Base-by-base conservation (phyloP, 1,284 basidiomycete species). In the Ustanciosporium gigantosporum region DNA sequence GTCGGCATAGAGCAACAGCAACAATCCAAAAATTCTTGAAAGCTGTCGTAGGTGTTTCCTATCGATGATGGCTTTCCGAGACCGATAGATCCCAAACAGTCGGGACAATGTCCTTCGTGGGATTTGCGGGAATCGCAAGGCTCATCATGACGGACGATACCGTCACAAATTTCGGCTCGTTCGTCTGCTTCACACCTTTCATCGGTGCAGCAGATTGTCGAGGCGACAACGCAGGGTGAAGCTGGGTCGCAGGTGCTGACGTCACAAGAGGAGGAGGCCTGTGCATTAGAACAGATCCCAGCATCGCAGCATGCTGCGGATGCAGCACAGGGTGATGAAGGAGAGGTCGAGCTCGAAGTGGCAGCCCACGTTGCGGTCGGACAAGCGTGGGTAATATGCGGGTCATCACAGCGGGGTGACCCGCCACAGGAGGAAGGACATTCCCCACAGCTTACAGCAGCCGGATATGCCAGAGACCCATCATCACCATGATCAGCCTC, bases 1-100 rank as follows among this genome's bases (percentile, higher is more conserved):
- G 61, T 46, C n/a, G 55, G 46, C 38, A 59, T 55, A 3, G 55
- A 53, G 31, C 61, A 65, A 39, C 61, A 65, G 29, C 61, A 65
- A 32, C 56, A 65, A 22, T 65, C 61, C 23, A 65, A 41, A 3
- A 65, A 51, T 40, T 65, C 61, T 16, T 65, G 61, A 16, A 65
- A 65, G 42, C 61, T 65, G 48, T 56, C 48, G 29, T 59, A 65
- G 17, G 59, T 21, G 15, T 42, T 48, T 4, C 56, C 61, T 14
- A 39, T 40, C 15, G 44, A 46, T 15, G 46, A 37, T 19, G 8
- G 13, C 36, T 16, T 45, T 47, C 4, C 37, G 37, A 11, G 40
- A 32, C 4, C 29, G 19, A 45, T 40, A 15, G 60, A 56, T 5
- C 59, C 59, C 9, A 51, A 21, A 37, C 55, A 64, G 15, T 58